Conservation (phyloP, 352 stramenopile species). For the Globisporangium middletonii region DNA sequence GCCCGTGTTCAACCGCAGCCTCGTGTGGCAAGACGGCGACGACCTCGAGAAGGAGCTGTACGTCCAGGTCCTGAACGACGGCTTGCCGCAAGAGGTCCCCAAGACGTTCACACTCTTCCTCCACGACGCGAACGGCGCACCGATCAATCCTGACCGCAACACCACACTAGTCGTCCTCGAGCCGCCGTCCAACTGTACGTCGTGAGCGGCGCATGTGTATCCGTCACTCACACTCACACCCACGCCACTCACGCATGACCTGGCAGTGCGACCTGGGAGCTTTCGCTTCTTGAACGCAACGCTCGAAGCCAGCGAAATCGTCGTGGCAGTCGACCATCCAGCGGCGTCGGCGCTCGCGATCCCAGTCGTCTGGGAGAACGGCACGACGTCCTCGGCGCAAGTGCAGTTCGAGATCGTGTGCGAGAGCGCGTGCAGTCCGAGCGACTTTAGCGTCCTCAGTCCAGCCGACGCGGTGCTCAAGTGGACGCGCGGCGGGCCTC, state of each 20-base stretch:
- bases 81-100: conserved; percentile 31
- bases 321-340: background rate
- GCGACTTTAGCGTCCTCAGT: conserved; percentile 37
- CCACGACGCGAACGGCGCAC: conserved; percentile 47
- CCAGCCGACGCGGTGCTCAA: conserved; percentile 22
- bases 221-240: background rate
- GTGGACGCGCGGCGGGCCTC: conserved; percentile 34
- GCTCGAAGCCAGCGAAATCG: conserved; percentile 28
- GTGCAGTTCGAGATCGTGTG: conserved; percentile 39
- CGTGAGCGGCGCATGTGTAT: background rate
- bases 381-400: conserved; percentile 37
- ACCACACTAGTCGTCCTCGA: conserved; percentile 37
- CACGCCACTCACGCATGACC: background rate
- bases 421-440: conserved; percentile 32
- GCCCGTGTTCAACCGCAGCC: conserved; percentile 54
- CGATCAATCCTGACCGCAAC: conserved; percentile 46
- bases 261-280: conserved; percentile 37
- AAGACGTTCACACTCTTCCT: conserved; percentile 55
- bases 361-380: conserved; percentile 52
- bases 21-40: conserved; percentile 75
- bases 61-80: conserved; percentile 57
- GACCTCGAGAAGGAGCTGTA: conserved; percentile 64
- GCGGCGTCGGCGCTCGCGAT: conserved; percentile 17
- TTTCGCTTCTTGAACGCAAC: conserved; percentile 43
- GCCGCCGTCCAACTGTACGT: conserved; percentile 47